A percentile compares a stretch with the other conserved stretches of the same genome.
These are phyloP conservation scores for Penicillium sp. DNA, from an alignment of 2,329 filamentous ascomycete species.

Conservation along the genomic window DNA sequence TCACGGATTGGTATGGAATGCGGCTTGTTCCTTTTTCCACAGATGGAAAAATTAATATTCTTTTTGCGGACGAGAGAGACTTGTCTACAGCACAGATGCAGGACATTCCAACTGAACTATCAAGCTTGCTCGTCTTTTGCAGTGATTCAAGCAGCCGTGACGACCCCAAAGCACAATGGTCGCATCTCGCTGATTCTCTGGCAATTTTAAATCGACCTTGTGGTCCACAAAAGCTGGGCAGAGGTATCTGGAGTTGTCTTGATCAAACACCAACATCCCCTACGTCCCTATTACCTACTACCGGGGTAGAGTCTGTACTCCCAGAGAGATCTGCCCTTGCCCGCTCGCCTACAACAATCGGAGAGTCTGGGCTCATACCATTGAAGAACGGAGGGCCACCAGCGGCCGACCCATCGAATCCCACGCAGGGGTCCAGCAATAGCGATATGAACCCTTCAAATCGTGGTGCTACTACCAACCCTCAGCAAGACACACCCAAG, in stretches of 20 bases:
- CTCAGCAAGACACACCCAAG: not conserved
- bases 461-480: not conserved
- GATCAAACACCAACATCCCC: not conserved
- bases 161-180: not conserved
- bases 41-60: constrained; percentile 3
- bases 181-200: not conserved
- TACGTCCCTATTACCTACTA: not conserved
- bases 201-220: constrained; percentile 27
- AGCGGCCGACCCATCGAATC: not conserved
- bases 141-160: not conserved
- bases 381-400: constrained; percentile 6
- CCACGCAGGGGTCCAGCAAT: not conserved
- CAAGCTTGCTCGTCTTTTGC: constrained; percentile 1
- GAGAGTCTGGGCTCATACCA: not conserved
- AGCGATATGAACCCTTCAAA: not conserved
- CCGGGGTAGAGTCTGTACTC: not conserved
- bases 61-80: not conserved
- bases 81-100: not conserved
- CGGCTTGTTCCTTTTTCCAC: constrained; percentile 27
- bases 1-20: constrained; percentile 36
- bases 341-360: constrained; percentile 14
- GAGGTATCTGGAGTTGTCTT: constrained; percentile 1
- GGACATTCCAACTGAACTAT: not conserved
- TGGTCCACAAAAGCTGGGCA: constrained; percentile 37
- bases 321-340: constrained; percentile 28